Base-by-base conservation (phyloP, 495 filamentous ascomycete genomes). In the Parachaetomium inaequale region DNA sequence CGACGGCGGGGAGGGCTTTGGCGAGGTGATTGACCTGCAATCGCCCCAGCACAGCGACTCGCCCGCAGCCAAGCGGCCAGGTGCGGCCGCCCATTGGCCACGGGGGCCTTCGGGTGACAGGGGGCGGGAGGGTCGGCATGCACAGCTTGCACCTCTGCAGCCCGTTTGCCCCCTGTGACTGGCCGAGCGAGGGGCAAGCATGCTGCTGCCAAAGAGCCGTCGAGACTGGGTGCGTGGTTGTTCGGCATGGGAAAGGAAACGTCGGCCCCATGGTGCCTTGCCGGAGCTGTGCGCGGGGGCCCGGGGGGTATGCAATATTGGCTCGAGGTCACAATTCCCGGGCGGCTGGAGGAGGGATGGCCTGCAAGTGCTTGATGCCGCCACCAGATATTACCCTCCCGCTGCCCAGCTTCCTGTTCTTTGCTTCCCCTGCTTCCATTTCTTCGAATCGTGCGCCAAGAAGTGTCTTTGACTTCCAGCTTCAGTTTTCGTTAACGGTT, bases 81-180 rank as follows among this genome's bases (percentile, higher is more conserved):
- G 10, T 64, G 32, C 47, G 55, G 25, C 15, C 57, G 40, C 55
- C 56, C 45, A 73, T 73, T 73, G 71, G 71, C 60, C 62, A 40
- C 58, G 21, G 11, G 5, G 29, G 47, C 49, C 46, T 36, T 65
- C 47, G 52, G 45, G 10, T 46, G 66, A 63, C 71, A 70, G 62
- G 69, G 69, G 69, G 62, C 63, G 66, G 67, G 66, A 68, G 68
- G 34, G 61, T 70, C 70, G 70, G 68, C 66, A 72, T 67, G 65
- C 68, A 60, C 59, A 53, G 58, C 59, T 62, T 57, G 62, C 63
- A 51, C 46, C 46, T 62, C 31, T 62, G 58, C 63, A 59, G 53
- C 58, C 61, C 4, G 57, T 63, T 63, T 65, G 34, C 45, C 55
- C 47, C 42, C 61, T 70, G 43, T 68, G 65, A 68, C 52, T 73